These are phyloP conservation scores for Carallia pectinifolia DNA, from an alignment of 345 rosid genomes.

Conservation along the genomic window DNA sequence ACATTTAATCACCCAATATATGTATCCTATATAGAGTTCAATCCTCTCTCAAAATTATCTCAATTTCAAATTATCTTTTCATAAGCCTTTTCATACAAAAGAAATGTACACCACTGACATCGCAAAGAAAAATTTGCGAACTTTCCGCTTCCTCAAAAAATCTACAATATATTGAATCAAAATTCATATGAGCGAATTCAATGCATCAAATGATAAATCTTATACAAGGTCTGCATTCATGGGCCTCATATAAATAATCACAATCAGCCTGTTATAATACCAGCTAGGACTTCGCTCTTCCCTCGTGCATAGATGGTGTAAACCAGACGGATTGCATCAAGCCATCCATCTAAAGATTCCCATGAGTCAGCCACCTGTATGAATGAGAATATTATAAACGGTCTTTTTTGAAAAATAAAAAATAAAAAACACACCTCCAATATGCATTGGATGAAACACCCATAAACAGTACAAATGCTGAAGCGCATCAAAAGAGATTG, in stretches of 20 bases:
- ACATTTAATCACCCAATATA: too few relatives aligned
- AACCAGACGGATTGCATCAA: conserved; percentile 88
- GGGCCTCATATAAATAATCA: conserved; percentile 3
- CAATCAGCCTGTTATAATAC: conserved; percentile 71
- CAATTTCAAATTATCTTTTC: too few relatives aligned
- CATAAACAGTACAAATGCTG: too few relatives aligned
- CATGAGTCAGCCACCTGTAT: conserved; percentile 90
- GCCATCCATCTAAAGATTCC: conserved; percentile 97
- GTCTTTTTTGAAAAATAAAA: too few relatives aligned
- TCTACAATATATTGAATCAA: conserved; percentile 25
- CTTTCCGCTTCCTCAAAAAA: conserved; percentile 10
- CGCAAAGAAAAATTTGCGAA: background rate
- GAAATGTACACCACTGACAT: conserved; percentile 5
- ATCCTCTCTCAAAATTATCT: too few relatives aligned
- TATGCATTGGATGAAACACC: too few relatives aligned
- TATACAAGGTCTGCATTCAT: conserved; percentile 1
- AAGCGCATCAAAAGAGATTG: too few relatives aligned
- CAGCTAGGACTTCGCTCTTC: conserved; percentile 88
- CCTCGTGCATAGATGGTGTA: conserved; percentile 93
- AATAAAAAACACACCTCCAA: too few relatives aligned
- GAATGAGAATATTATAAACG: background rate
- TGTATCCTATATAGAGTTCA: too few relatives aligned
- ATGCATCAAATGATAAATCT: conserved; percentile 17
- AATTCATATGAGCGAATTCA: conserved; percentile 14
- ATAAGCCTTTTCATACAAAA: too few relatives aligned